Evolutionary conservation across 768 basidiomycete species (phyloP).

Genomic region (Russula griseocarnosa): DNA sequence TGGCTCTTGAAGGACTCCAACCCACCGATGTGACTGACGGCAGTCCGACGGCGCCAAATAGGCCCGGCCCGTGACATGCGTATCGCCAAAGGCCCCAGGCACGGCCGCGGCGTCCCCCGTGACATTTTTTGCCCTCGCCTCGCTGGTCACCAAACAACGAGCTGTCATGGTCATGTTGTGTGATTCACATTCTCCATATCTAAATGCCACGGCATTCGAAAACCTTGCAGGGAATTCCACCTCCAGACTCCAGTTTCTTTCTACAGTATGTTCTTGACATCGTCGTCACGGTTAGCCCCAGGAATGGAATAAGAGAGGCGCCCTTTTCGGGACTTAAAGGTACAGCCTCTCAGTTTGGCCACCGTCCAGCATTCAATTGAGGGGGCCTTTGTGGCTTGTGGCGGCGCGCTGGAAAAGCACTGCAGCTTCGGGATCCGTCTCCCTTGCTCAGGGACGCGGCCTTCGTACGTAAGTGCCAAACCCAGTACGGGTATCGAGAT

Average conservation of each 20-base stretch:
- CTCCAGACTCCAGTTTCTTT: background rate
- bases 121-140: background rate
- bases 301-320: background rate
- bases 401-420: background rate
- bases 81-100: background rate
- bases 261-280: background rate
- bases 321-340: background rate
- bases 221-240: background rate
- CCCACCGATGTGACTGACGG: too few species aligned
- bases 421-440: background rate
- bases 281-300: background rate
- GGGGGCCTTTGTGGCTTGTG: background rate
- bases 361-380: background rate
- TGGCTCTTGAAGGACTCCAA: background rate
- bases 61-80: too few species aligned
- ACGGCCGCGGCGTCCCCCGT: background rate
- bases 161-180: background rate
- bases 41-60: background rate
- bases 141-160: background rate
- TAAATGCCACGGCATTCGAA: too few species aligned
- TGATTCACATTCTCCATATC: too few species aligned
- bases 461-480: background rate
- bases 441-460: background rate
- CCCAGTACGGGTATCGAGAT: background rate
- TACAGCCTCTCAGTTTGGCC: background rate